Evolutionary conservation across 2,329 filamentous ascomycete genomes (phyloP), one percentile per base, ranked within the genome.

Genomic region (Eutypa lata): DNA sequence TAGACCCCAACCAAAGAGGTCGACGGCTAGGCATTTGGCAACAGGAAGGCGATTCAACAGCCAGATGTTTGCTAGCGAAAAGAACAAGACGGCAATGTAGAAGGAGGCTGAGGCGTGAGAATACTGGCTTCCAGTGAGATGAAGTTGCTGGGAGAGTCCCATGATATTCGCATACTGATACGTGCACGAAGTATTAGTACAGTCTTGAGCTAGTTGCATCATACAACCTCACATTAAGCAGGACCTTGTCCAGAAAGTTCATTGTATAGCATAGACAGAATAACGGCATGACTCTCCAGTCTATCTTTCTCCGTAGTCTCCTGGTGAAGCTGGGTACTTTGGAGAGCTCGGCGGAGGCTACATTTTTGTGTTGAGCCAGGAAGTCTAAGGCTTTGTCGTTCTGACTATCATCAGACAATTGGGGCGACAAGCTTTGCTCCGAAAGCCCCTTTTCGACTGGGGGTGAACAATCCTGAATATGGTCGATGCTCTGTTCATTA

Each of bases 151-250:
- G 21, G 68, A 71, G 7, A 89, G 65, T 3, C 83, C 83, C 84
- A 88, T 88, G 49, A 88, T 82, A 54, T 80, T 81, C 18, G 82
- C 83, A 62, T 88, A 88, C 31, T 35, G 31, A 35, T n/a, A n/a
- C n/a, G 14, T 14, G 31, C 31, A 35, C 31, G 14, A 78, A n/a
- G n/a, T n/a, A n/a, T n/a, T n/a, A n/a, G n/a, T n/a, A n/a, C n/a
- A n/a, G n/a, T n/a, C n/a, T n/a, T n/a, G n/a, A n/a, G n/a, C n/a
- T n/a, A n/a, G n/a, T n/a, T n/a, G n/a, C n/a, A n/a, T n/a, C n/a
- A n/a, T n/a, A n/a, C 44, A 43, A 50, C 48, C 78, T 63, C 49
- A 84, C 81, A 60, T 86, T 86, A 44, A 86, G 75, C 26, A 82
- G 76, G 54, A 85, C 79, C 68, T 87, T 87, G 71, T 86, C 83